Evolutionary conservation across 2,329 filamentous ascomycete species (phyloP).

Genomic region (Stemphylium beticola): DNA sequence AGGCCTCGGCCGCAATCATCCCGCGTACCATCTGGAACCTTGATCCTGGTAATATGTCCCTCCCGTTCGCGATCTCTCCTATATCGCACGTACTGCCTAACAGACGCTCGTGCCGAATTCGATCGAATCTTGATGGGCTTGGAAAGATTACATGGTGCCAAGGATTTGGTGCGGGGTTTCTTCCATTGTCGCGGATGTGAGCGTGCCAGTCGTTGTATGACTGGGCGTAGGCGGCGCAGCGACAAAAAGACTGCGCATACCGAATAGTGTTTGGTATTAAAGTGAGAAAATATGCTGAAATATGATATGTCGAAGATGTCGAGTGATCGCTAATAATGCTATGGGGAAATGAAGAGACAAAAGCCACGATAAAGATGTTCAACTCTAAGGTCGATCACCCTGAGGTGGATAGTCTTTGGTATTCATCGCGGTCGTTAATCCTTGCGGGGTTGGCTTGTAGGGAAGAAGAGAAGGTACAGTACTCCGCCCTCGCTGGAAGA

Average conservation of each 20-base stretch:
- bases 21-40: neutral
- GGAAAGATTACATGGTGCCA: too few relatives aligned
- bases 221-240: neutral
- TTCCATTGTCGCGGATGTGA: neutral
- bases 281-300: constrained; percentile 25
- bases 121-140: too few relatives aligned
- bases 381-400: constrained; percentile 48
- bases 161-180: too few relatives aligned
- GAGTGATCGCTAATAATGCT: constrained; percentile 14
- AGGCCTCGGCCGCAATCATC: neutral
- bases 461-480: constrained; percentile 31
- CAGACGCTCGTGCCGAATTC: too few relatives aligned
- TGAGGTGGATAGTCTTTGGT: constrained; percentile 50
- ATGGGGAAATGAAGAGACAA: constrained; percentile 12
- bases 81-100: neutral
- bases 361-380: constrained; percentile 43
- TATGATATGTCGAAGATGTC: constrained; percentile 22
- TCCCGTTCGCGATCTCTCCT: neutral
- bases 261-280: constrained; percentile 39
- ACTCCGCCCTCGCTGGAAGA: constrained; percentile 28
- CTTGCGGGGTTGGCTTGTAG: constrained; percentile 35
- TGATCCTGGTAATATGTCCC: neutral
- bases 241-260: constrained; percentile 38
- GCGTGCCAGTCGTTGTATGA: neutral
- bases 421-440: constrained; percentile 46